Evolutionary conservation across 2,329 filamentous ascomycete genomes (phyloP), one percentile per base, ranked within the genome.

Genomic region (Thyridium curvatum): DNA sequence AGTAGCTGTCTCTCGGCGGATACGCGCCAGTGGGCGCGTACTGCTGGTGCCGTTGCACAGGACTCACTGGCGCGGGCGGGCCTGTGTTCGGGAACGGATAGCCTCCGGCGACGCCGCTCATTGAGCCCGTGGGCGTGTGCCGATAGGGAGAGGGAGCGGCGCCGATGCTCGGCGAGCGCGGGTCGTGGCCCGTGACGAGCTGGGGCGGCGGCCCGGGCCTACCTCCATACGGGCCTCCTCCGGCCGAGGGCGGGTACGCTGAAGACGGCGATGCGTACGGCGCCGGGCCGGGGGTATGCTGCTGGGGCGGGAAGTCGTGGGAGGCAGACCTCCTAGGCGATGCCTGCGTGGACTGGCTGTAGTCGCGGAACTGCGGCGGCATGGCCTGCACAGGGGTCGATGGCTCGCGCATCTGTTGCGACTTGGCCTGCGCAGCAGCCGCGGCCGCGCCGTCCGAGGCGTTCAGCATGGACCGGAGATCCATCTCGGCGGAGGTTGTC

Each of bases 391-490:
- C 46, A 8, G 63, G 64, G 3, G 64, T 66, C 5, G 49, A 53
- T 7, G 41, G 60, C 37, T 37, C 54, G 55, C 52, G 52, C 35
- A 50, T 41, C 17, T 34, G 48, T n/a, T 46, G 46, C 37, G 43
- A 47, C 29, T 52, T 57, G 35, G 51, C 58, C 30, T 50, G 56
- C 15, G 56, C 51, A 38, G 58, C 54, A 45, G 58, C 59, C 40
- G 56, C 50, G 37, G 58, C 56, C 37, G 62, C 67, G 48, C 61
- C 68, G 44, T 73, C 74, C 29, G 69, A 65, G 16, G 66, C 62
- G 55, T 78, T 79, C 35, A 79, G 59, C 50, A 80, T 71, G 13
- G 66, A 68, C 46, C 64, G 59, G 41, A 77, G 64, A 62, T 77
- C 72, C 73, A 77, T 62, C 41, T 47, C 56, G 46, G 38, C 42